Conservation (phyloP, 2,329 filamentous ascomycete genomes). For the Fusarium beomiforme region DNA sequence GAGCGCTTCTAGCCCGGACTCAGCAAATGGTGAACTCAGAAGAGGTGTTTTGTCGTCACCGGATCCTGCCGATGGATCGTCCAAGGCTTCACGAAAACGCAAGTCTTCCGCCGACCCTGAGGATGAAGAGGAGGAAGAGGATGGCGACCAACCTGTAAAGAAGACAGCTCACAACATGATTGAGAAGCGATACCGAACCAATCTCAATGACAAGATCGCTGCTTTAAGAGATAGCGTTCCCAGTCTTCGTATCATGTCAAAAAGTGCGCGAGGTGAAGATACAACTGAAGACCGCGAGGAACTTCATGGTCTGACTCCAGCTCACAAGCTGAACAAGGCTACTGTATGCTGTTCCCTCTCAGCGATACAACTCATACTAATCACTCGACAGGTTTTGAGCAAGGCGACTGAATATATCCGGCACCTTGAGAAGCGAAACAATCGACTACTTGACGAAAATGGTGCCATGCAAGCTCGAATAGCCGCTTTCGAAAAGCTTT, state of each 20-base stretch:
- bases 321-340: slow-evolving; percentile 97
- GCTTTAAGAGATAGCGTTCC: slow-evolving; percentile 92
- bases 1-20: slow-evolving; percentile 68
- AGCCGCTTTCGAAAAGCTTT: slow-evolving; percentile 79
- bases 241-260: slow-evolving; percentile 84
- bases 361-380: slow-evolving; percentile 6
- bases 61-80: slow-evolving; percentile 56
- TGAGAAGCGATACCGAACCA: slow-evolving; percentile 95
- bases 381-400: slow-evolving; percentile 71
- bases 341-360: slow-evolving; percentile 63
- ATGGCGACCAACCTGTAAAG: slow-evolving; percentile 71
- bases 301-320: slow-evolving; percentile 77
- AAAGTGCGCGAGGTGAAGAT: slow-evolving; percentile 74
- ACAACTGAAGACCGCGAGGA: slow-evolving; percentile 81
- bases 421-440: slow-evolving; percentile 91
- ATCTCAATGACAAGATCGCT: slow-evolving; percentile 96
- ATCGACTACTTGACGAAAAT: slow-evolving; percentile 84
- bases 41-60: slow-evolving; percentile 67
- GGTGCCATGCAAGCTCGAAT: slow-evolving; percentile 80
- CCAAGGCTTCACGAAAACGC: slow-evolving; percentile 70
- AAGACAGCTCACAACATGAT: slow-evolving; percentile 99
- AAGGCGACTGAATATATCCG: slow-evolving; percentile 97
- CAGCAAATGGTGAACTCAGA: slow-evolving; percentile 59
- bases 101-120: slow-evolving; percentile 70
- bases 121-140: slow-evolving; percentile 64